These are phyloP conservation scores for Tolypocladium ovalisporum DNA, from an alignment of 2,329 filamentous ascomycete genomes.

Conservation along the genomic window DNA sequence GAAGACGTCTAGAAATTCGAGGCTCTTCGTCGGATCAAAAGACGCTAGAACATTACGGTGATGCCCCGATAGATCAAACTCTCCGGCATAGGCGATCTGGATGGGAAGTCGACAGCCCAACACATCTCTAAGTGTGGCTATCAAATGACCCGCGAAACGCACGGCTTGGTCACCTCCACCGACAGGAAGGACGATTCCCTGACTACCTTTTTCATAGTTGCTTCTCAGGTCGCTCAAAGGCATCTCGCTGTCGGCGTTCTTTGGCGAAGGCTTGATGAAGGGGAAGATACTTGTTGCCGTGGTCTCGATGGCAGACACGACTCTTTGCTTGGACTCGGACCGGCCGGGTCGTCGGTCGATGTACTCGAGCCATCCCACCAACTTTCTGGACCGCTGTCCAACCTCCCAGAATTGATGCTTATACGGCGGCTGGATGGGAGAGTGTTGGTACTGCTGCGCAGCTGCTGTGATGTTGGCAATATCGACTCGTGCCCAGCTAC, in stretches of 20 bases:
- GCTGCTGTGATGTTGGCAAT: neutral
- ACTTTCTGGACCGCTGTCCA: neutral
- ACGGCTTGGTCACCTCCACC: constrained; percentile 14
- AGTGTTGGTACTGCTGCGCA: neutral
- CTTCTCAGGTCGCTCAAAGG: neutral
- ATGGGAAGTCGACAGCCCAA: constrained; percentile 21
- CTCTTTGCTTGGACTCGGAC: neutral
- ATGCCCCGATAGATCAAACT: constrained; percentile 15
- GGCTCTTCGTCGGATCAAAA: constrained; percentile 8
- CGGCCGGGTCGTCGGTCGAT: neutral
- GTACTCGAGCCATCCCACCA: neutral
- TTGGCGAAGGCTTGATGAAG: neutral
- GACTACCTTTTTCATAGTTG: neutral
- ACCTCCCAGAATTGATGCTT: neutral
- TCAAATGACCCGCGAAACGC: constrained; percentile 23
- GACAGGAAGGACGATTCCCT: constrained; percentile 24
- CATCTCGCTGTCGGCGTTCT: neutral
- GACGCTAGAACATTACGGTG: constrained; percentile 13
- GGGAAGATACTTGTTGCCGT: neutral
- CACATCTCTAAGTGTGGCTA: constrained; percentile 18
- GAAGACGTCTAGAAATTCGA: constrained; percentile 21
- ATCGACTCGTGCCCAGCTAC: neutral
- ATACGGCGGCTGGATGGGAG: neutral
- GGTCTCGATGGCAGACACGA: neutral
- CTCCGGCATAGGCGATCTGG: constrained; percentile 24